phyloP scores from a whole-genome alignment of 768 basidiomycete genomes.

The Tubosaeta brunneosetosa region DNA sequence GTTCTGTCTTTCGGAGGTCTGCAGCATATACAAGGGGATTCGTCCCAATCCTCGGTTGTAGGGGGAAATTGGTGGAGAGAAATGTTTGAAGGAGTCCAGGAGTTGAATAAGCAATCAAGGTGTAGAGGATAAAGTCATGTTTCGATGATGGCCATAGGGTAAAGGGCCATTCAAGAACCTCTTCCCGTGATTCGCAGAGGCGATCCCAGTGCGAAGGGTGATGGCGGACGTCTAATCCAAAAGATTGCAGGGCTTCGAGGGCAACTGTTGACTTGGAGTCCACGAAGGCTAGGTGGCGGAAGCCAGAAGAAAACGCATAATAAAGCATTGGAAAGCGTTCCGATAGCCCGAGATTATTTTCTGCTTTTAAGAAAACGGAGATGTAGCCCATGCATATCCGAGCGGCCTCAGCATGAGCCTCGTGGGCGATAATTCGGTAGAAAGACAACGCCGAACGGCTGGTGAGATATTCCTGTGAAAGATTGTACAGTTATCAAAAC shows the following conservation, averaged over 20 bases:
- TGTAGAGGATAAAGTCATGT: slow-evolving; percentile 1
- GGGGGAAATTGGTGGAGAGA: neutral
- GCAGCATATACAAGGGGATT: slow-evolving; percentile 10
- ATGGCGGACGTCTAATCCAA: neutral
- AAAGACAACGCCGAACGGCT: neutral
- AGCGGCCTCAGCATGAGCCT: neutral
- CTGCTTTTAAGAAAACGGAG: neutral
- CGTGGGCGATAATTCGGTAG: neutral
- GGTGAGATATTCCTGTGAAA: slow-evolving; percentile 1
- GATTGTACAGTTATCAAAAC: too few relatives aligned
- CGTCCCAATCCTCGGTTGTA: slow-evolving; percentile 2
- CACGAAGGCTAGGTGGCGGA: neutral
- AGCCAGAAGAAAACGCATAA: neutral
- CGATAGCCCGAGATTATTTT: too few relatives aligned
- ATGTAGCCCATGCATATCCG: neutral
- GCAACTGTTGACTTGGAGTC: neutral
- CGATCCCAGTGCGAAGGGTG: slow-evolving; percentile 3
- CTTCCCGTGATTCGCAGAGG: neutral
- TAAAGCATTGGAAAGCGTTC: neutral
- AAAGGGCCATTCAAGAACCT: neutral
- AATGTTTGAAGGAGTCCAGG: neutral
- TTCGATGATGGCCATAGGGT: slow-evolving; percentile 1
- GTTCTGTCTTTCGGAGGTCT: slow-evolving; percentile 1
- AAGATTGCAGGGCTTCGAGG: neutral
- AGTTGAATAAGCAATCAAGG: neutral